Conservation (phyloP, 2,329 filamentous ascomycete species). For the Calcarisporium arbuscula region DNA sequence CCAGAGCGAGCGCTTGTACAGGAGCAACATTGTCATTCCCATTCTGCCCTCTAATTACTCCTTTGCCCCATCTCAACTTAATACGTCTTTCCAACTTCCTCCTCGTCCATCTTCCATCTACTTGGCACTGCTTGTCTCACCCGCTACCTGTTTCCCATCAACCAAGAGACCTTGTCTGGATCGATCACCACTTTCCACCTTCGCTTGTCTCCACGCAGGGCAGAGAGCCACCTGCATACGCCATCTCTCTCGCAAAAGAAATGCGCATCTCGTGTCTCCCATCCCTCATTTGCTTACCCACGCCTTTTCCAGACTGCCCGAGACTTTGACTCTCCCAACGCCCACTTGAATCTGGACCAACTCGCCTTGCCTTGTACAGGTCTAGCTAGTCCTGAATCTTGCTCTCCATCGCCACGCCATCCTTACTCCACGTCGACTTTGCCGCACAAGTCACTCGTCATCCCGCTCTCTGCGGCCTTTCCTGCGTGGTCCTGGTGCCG, state of each 20-base stretch:
- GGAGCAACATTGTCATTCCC: no score
- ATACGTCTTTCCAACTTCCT: no score
- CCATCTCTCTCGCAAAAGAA: conserved; percentile 26
- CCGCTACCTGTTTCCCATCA: not conserved
- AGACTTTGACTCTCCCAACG: conserved; percentile 23
- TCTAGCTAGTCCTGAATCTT: not conserved
- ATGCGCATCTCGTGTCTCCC: conserved; percentile 21
- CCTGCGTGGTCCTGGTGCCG: no score
- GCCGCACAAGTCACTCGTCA: no score
- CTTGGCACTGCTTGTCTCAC: no score
- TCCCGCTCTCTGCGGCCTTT: no score
- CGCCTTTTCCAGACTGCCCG: conserved; percentile 16
- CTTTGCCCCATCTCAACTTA: no score
- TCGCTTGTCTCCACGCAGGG: conserved; percentile 23
- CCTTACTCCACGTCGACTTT: no score
- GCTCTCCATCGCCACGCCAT: no score
- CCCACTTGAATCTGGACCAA: conserved; percentile 17
- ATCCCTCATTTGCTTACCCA: conserved; percentile 16
- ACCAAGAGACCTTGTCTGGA: conserved; percentile 7
- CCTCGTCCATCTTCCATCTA: no score
- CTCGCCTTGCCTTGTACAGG: conserved; percentile 14
- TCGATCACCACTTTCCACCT: conserved; percentile 9
- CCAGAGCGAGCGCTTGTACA: no score
- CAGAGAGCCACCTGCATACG: conserved; percentile 24
- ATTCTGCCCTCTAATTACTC: no score